Conservation (phyloP, 78 protist species). For the Chrysochromulina tobinii region DNA sequence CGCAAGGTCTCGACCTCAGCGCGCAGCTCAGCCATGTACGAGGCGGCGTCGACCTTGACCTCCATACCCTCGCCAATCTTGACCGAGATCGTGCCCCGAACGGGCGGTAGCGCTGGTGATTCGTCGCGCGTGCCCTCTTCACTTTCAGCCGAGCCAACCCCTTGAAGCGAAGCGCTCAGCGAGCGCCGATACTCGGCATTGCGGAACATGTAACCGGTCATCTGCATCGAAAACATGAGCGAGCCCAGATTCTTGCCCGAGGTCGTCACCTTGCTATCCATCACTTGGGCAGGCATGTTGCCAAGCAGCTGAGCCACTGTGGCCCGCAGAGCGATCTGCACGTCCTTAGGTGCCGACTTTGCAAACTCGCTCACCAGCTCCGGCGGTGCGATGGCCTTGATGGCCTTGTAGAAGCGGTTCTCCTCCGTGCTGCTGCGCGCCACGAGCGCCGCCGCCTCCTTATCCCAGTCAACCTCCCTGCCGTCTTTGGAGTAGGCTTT, state of each 20-base stretch:
- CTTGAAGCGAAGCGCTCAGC: neutral
- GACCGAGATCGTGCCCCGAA: neutral
- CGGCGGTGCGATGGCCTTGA: neutral
- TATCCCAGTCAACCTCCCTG: neutral
- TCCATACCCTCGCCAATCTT: neutral
- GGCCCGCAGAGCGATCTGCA: neutral
- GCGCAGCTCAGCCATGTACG: constrained; percentile 5
- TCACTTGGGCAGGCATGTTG: neutral
- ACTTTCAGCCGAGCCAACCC: neutral
- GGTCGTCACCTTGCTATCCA: neutral
- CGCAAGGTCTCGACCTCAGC: neutral
- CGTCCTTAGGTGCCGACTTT: neutral
- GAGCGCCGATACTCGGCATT: neutral
- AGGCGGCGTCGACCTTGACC: neutral
- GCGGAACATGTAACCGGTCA: constrained; percentile 5
- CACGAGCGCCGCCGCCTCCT: neutral
- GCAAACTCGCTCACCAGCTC: neutral
- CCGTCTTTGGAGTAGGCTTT: too few relatives aligned
- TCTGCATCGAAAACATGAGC: constrained; percentile 3
- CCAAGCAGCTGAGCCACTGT: neutral
- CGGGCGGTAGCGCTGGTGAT: neutral
- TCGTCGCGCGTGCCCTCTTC: neutral
- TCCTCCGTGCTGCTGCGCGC: neutral
- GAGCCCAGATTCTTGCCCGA: neutral
- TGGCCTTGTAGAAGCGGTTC: neutral